Conservation (phyloP, 768 basidiomycete species). For the Botryobasidium botryosum region DNA sequence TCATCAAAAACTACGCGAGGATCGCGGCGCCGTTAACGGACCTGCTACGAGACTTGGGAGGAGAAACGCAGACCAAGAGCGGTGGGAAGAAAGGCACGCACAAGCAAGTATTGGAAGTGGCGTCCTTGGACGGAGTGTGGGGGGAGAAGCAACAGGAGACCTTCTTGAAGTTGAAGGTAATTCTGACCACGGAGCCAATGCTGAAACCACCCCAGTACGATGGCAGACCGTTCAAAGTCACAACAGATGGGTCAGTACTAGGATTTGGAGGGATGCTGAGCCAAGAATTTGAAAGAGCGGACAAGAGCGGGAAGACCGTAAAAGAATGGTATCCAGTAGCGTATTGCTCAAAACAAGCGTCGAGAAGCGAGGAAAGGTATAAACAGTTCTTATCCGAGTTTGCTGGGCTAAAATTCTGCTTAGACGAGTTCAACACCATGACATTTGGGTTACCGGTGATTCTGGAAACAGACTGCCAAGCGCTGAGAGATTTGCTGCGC, state of each 20-base stretch:
- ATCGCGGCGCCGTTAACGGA: slow-evolving; percentile 21
- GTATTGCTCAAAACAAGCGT: slow-evolving; percentile 5
- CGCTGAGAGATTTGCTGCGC: slow-evolving; percentile 5
- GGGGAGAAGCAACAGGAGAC: slow-evolving; percentile 8
- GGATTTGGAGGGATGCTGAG: slow-evolving; percentile 6
- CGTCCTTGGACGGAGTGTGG: slow-evolving; percentile 15
- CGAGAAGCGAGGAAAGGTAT: slow-evolving; percentile 1
- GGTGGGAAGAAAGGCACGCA: slow-evolving; percentile 15
- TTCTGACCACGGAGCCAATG: slow-evolving; percentile 21
- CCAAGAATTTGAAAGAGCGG: slow-evolving; percentile 2
- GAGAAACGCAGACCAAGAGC: slow-evolving; percentile 13
- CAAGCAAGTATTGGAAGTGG: slow-evolving; percentile 14
- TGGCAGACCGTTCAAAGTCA: slow-evolving; percentile 14
- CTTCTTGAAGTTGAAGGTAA: slow-evolving; percentile 20
- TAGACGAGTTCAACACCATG: slow-evolving; percentile 3
- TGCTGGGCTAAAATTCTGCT: slow-evolving; percentile 1
- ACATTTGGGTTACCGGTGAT: not conserved
- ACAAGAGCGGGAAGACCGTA: not conserved
- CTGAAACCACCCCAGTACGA: slow-evolving; percentile 20
- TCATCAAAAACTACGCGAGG: slow-evolving; percentile 22
- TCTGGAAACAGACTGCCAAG: slow-evolving; percentile 10
- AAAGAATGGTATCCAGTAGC: not conserved
- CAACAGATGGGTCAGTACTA: slow-evolving; percentile 2
- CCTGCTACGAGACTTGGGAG: slow-evolving; percentile 15
- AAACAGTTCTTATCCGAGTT: slow-evolving; percentile 7